Base-by-base conservation (phyloP, 768 basidiomycete genomes). In the Omphalotus guepiniiformis region DNA sequence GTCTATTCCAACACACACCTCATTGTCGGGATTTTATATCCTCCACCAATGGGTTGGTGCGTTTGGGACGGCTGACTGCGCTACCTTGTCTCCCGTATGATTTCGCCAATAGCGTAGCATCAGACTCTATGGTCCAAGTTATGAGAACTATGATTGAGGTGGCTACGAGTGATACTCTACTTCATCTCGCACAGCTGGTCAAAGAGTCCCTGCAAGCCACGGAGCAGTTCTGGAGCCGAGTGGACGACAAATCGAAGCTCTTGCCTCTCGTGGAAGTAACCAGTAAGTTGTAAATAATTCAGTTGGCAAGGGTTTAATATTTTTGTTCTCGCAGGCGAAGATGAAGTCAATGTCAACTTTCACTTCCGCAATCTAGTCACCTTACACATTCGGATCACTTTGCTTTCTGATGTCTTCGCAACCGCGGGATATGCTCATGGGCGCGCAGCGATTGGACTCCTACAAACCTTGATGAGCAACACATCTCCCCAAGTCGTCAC, bases 11-110 rank as follows among this genome's bases (percentile, higher is more conserved):
- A 57, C 93, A 95, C 60, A 75, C 82, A 1, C 80, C 83, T 19
- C 90, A 97, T 63, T 89, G 89, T 71, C 82, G 82, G 54, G 95
- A 97, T 55, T 97, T 97, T 62, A 80, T 96, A 50, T 69, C 76
- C 39, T 73, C 77, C 51, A 74, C 83, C 4, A 79, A 93, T 57
- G 82, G 90, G 39, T 74, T 97, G 32, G 70, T 82, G 53, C 72
- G 77, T 55, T 69, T 98, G 47, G 83, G 91, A 53, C 76, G 79
- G 54, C 72, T 97, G 34, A 84, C 93, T 26, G 79, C 80, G 16
- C 72, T 94, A 25, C 88, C 93, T 11, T 94, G 88, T 60, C 72
- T 94, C 23, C 93, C 96, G 0, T 89, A 88, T 50, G 88, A 93
- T 61, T 94, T 89, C 59, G 84, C 86, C 15, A 85, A 83, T 55